Base-by-base conservation (phyloP, 805 yeast species). In the Suhomyces emberorum region DNA sequence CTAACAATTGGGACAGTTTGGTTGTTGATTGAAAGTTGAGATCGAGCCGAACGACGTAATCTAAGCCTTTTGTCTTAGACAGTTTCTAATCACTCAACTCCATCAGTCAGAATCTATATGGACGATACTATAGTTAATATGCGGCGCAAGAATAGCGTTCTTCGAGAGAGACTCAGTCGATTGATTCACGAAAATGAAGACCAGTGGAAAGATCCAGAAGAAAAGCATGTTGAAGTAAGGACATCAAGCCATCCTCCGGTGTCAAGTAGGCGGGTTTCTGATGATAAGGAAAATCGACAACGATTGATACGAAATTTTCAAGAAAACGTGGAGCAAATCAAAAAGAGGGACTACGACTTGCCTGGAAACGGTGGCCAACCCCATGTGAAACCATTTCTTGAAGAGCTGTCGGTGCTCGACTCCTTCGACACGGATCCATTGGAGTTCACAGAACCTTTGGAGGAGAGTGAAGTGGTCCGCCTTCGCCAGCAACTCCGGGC, bases 241-340 rank as follows among this genome's bases (percentile, higher is more conserved):
- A n/a, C n/a, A n/a, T n/a, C n/a, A n/a, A n/a, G n/a, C n/a, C n/a
- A n/a, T n/a, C n/a, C n/a, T n/a, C n/a, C n/a, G n/a, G n/a, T n/a
- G n/a, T n/a, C n/a, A n/a, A n/a, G n/a, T n/a, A n/a, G n/a, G n/a
- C n/a, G n/a, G n/a, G n/a, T n/a, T n/a, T n/a, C 7, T 25, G 22
- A 32, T 25, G 32, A 33, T 22, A 34, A 39, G 27, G 44, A 34
- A 29, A 34, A 32, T 28, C 34, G 36, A 10, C 37, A 29, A 38
- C 39, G 19, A 36, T 37, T 39, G 35, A 52, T 54, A 22, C 46
- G 48, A 14, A 49, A 47, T 19, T 41, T 61, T 22, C 47, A 47
- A 29, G 52, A 48, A 22, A 50, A 48, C 16, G 57, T 60, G 15
- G 38, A 45, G 11, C 47, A 47, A 28, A 53, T 55, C 29, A 51